A percentile compares a stretch with the other conserved stretches of the same genome.
phyloP scores from a whole-genome alignment of 1,284 basidiomycete species.

The Ganoderma meredithae region DNA sequence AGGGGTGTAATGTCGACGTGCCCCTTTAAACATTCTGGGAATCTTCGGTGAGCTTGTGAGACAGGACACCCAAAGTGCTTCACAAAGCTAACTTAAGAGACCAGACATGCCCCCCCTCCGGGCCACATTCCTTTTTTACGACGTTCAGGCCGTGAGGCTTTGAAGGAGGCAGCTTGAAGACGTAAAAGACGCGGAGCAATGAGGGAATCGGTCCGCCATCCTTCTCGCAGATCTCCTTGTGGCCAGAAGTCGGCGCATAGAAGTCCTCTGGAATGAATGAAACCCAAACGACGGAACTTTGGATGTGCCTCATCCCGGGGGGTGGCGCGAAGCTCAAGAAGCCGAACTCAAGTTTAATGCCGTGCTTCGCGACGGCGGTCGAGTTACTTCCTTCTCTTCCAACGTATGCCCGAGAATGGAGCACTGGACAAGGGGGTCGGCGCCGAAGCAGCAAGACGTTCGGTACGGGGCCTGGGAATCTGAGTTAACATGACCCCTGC shows the following conservation, averaged over 20 bases:
- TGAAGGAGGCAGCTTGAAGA: neutral
- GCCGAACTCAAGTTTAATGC: conserved; percentile 3
- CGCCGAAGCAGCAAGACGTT: too few species aligned
- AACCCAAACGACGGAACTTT: neutral
- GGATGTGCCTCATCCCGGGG: neutral
- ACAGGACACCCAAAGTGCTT: neutral
- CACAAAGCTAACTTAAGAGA: neutral
- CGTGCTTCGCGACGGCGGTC: neutral
- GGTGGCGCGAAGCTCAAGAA: neutral
- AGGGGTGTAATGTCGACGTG: neutral
- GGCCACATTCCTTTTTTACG: neutral
- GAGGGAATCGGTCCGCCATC: conserved; percentile 2
- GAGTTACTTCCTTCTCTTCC: neutral
- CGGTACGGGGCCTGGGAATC: neutral
- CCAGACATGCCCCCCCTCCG: neutral
- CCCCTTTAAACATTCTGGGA: neutral
- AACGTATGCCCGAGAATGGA: neutral
- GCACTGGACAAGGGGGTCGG: too few species aligned
- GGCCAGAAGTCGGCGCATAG: neutral
- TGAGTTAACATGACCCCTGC: neutral
- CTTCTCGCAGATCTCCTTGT: neutral
- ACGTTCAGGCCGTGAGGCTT: neutral
- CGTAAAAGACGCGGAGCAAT: neutral
- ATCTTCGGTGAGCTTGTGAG: conserved; percentile 3
- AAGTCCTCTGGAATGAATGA: neutral